Evolutionary conservation across 192 early-diverging fungal species (phyloP).

Genomic region (Mortierella claussenii): DNA sequence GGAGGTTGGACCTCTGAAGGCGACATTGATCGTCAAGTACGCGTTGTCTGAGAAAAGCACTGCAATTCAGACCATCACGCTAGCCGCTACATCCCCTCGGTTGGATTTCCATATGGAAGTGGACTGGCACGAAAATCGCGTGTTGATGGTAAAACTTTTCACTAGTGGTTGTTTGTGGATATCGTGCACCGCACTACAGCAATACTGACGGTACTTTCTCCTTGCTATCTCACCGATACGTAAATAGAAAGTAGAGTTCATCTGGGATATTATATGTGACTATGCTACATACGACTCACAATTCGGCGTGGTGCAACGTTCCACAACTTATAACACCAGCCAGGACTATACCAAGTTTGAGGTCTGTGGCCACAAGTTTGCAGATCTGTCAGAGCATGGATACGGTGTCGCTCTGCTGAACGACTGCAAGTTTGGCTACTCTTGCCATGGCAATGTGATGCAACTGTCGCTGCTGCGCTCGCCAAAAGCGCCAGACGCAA

Average conservation of each 20-base stretch:
- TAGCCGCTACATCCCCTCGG: conserved; percentile 75
- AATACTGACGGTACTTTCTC: neutral
- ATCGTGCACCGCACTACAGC: neutral
- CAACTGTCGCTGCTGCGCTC: conserved; percentile 87
- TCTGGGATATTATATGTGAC: conserved; percentile 86
- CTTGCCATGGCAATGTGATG: conserved; percentile 84
- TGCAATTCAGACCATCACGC: conserved; percentile 79
- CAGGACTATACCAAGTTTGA: conserved; percentile 96
- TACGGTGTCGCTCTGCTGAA: conserved; percentile 95
- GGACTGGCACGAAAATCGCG: conserved; percentile 91
- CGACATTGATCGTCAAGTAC: conserved; percentile 74
- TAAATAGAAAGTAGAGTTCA: conserved; percentile 90
- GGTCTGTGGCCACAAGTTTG: conserved; percentile 97
- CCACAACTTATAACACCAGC: conserved; percentile 95
- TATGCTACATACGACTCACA: conserved; percentile 93
- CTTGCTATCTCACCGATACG: neutral
- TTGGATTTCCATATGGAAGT: conserved; percentile 92
- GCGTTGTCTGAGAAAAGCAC: conserved; percentile 73
- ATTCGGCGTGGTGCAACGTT: conserved; percentile 90
- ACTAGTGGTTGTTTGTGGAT: neutral
- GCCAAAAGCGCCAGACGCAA: conserved; percentile 82
- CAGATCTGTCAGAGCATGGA: conserved; percentile 94
- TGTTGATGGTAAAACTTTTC: conserved; percentile 10
- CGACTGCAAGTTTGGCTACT: conserved; percentile 97
- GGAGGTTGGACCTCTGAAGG: conserved; percentile 86